Conservation (phyloP, 1,284 basidiomycete species). For the Leccinum fallax region DNA sequence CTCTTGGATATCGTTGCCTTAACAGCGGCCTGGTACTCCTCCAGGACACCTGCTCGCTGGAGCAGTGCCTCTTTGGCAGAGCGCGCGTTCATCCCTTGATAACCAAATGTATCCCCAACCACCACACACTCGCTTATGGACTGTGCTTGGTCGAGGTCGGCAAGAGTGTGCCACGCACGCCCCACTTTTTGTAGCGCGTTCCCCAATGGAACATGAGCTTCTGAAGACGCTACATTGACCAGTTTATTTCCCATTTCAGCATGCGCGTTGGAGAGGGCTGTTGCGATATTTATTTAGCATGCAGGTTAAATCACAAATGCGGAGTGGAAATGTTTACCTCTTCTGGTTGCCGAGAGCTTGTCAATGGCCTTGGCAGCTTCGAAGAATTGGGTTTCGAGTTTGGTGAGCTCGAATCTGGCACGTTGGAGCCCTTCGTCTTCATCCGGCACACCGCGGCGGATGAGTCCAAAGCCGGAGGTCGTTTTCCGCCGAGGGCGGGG, state of each 20-base stretch:
- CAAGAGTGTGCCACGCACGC: conserved; percentile 80
- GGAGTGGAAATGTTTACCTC: conserved; percentile 52
- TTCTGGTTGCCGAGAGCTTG: conserved; percentile 76
- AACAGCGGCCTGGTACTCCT: conserved; percentile 89
- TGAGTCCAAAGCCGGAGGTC: conserved; percentile 65
- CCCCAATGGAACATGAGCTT: conserved; percentile 79
- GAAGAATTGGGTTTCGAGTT: conserved; percentile 86
- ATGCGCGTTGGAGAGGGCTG: conserved; percentile 76
- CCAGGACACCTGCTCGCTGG: conserved; percentile 85
- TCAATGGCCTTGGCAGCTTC: conserved; percentile 88
- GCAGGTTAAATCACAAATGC: neutral
- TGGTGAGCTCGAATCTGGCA: conserved; percentile 89
- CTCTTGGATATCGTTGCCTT: conserved; percentile 92
- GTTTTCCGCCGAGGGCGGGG: conserved; percentile 73
- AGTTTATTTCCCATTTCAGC: conserved; percentile 89
- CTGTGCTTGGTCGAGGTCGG: conserved; percentile 84
- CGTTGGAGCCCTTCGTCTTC: conserved; percentile 85
- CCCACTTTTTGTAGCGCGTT: conserved; percentile 84
- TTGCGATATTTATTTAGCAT: neutral
- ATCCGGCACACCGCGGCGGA: conserved; percentile 74
- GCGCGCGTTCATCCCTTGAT: conserved; percentile 92
- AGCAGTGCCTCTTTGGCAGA: conserved; percentile 91
- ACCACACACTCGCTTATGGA: conserved; percentile 91
- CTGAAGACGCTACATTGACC: conserved; percentile 84
- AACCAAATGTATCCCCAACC: conserved; percentile 88